Evolutionary conservation across 2,329 filamentous ascomycete genomes (phyloP).

Genomic region (Alternaria triticina): DNA sequence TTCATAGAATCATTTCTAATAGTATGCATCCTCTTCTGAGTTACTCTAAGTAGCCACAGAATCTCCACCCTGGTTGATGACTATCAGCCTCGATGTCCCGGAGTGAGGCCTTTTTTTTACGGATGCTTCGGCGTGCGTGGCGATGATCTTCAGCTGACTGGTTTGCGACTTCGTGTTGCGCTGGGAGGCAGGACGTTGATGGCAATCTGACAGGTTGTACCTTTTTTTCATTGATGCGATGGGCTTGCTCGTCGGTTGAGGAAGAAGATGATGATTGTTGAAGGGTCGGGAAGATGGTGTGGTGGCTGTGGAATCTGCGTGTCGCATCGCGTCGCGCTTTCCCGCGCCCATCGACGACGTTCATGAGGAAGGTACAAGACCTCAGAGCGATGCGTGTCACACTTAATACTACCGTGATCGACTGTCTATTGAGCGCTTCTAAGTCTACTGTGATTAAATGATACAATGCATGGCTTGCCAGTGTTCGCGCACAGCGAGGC

Average conservation of each 20-base stretch:
- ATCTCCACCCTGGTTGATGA: constrained; percentile 92
- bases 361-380: too few relatives aligned
- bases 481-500: too few relatives aligned
- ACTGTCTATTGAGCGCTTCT: too few relatives aligned
- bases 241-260: constrained; percentile 41
- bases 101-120: constrained; percentile 77
- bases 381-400: too few relatives aligned
- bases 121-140: constrained; percentile 80
- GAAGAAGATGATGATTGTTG: too few relatives aligned
- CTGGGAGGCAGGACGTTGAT: constrained; percentile 79
- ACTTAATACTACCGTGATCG: too few relatives aligned
- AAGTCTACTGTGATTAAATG: too few relatives aligned
- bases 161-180: constrained; percentile 76
- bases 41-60: constrained; percentile 92
- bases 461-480: too few relatives aligned
- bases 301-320: too few relatives aligned
- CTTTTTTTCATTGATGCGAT: constrained; percentile 42
- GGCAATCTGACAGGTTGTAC: constrained; percentile 78
- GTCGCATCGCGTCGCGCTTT: not conserved
- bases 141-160: constrained; percentile 91
- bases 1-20: constrained; percentile 72
- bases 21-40: constrained; percentile 93
- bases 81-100: constrained; percentile 79
- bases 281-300: too few relatives aligned
- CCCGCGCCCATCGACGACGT: too few relatives aligned